Evolutionary conservation across 1,139 yeast species (phyloP), one percentile per base, ranked within the genome.

Genomic region (Pneumocystis oryctolagi): DNA sequence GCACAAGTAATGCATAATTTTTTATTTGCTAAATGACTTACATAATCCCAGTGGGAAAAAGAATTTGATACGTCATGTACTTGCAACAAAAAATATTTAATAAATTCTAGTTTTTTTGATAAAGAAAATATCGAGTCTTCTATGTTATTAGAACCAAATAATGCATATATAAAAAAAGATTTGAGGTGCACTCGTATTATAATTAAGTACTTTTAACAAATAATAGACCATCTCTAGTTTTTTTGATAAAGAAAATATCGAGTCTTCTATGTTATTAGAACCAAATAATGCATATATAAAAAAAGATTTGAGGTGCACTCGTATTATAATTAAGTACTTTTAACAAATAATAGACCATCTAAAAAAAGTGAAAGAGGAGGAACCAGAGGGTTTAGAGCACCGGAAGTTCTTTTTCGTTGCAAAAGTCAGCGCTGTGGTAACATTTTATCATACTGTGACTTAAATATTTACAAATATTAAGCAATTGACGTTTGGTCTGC

Each of bases 301-400:
- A 6, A 62, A 59, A 35, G 47, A 60, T 28, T 32, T 58, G 30
- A 61, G 59, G 20, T 58, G 55, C 25, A 57, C 35, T n/a, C n/a
- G 14, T 32, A 18, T 35, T 30, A 40, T 20, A 59, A 60, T 32
- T 37, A 30, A 28, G 32, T 73, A 71, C 63, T 69, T 70, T 47
- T 70, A 70, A 72, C 40, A 78, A 76, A 64, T 64, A 66, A 28
- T 4, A 70, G 66, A 12, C 66, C 62, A 14, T 34, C 31, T 18
- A 64, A 64, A 35, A 77, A 94, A 65, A 94, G 94, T 1, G 87
- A 87, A 69, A 80, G 95, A 71, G 95, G 94, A 1, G 95, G 95
- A 1, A 87, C 95, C 0, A 79, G 94, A 70, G 92, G 92, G 0
- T 85, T 85, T 70, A 77, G 92, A 70, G 90, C 92, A 0, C 90